Evolutionary conservation across 1,284 basidiomycete species (phyloP), one percentile per base, ranked within the genome.

Genomic region (Papiliotrema nemorosa): DNA sequence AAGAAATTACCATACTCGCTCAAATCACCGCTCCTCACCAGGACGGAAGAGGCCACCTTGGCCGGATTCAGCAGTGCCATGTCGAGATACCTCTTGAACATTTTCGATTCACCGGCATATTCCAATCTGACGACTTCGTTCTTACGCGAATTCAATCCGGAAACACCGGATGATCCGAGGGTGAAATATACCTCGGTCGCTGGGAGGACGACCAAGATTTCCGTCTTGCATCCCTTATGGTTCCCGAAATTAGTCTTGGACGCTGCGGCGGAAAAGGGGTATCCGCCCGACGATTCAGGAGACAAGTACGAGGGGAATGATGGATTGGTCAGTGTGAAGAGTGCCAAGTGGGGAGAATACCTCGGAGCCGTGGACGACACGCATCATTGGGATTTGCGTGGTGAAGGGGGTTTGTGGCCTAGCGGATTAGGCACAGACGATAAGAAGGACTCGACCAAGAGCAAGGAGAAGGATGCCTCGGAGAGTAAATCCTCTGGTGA

Each of bases 331-430:
- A 88, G 86, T 12, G 81, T 98, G 14, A 83, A 87, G 57, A 88
- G 86, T 59, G 89, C 92, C 14, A 84, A 84, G 60, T 96, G 91
- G 91, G 92, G 92, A 22, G 88, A 92, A 66, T 94, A 91, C 73
- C 75, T 99, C 16, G 94, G 94, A 4, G 83, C 85, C 20, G 79
- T 98, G 67, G 88, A 96, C 57, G 87, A 85, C 2, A 88, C 85
- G 60, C 93, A 99, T 77, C 96, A 98, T 69, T 99, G 96, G 96
- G 89, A 96, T 64, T 80, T 97, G 64, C 78, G 96, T 50, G 96
- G 96, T 0, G 85, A 77, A 49, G 77, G 78, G n/a, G 79, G 78
- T 5, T 36, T 75, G 0, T 74, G 77, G 54, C 73, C 73, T 2
- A 62, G 64, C 21, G 66, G 46, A 53, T 46, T 49, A 13, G 40